Percentiles rank a stretch among this genome's conserved stretches.
These are phyloP conservation scores for Mesembryanthemum crystallinum DNA, from an alignment of 148 eudicot genomes.

Conservation along the genomic window DNA sequence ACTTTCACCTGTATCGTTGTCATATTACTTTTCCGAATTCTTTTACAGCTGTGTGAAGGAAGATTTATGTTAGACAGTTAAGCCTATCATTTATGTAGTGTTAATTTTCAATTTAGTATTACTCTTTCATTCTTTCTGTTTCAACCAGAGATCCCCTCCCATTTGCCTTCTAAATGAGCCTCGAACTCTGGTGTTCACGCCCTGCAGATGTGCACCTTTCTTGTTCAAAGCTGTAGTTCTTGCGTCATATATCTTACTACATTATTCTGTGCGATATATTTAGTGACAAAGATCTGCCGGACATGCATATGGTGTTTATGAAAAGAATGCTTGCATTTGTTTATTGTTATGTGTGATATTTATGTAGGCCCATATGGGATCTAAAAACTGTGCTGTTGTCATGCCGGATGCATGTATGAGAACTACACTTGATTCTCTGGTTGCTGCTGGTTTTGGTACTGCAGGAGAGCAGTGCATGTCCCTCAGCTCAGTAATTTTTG, in stretches of 20 bases:
- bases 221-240: background rate
- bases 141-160: background rate
- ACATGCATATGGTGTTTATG: background rate
- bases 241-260: background rate
- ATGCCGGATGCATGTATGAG: conserved; percentile 76
- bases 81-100: background rate
- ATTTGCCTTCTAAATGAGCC: background rate
- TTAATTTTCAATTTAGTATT: background rate
- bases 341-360: background rate
- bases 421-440: conserved; percentile 58
- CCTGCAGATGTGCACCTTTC: background rate
- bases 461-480: conserved; percentile 63
- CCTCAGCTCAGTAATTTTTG: conserved; percentile 61
- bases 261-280: background rate
- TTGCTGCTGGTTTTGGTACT: conserved; percentile 76
- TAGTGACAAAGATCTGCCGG: background rate
- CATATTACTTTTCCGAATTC: background rate
- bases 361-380: conserved; percentile 56
- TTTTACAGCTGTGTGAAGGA: background rate
- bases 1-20: background rate
- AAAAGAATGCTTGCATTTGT: background rate
- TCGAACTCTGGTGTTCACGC: background rate
- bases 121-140: background rate
- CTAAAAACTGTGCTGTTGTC: conserved; percentile 62
- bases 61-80: background rate